Conservation (phyloP, 2,329 filamentous ascomycete species). For the Pestalotiopsis sp. region DNA sequence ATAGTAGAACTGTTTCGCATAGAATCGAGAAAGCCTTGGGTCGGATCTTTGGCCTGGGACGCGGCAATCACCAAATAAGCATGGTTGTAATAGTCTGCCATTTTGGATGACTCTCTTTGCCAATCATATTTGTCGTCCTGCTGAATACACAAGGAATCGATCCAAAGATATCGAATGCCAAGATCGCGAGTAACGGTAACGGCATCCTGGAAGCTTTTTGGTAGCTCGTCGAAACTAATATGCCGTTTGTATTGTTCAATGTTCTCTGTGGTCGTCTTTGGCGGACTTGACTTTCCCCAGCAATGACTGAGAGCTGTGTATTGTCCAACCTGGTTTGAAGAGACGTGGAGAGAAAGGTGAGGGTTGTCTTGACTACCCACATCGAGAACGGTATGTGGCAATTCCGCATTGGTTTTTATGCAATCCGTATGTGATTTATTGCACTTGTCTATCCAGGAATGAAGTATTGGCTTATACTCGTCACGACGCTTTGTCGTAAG, state of each 20-base stretch:
- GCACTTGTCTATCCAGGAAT: neutral
- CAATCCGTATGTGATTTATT: neutral
- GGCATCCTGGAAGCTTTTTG: neutral
- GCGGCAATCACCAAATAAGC: neutral
- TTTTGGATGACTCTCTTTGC: neutral
- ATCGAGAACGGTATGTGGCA: neutral
- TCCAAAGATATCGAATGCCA: neutral
- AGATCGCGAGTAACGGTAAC: neutral
- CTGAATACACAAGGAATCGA: neutral
- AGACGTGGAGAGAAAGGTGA: neutral
- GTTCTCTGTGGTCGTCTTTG: neutral
- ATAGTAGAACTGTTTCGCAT: neutral
- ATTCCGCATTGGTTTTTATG: neutral
- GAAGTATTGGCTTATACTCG: neutral
- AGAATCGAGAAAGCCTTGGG: neutral
- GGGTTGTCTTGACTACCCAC: neutral
- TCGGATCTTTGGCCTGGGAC: neutral
- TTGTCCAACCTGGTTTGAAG: neutral
- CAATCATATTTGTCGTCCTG: neutral
- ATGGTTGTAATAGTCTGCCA: neutral
- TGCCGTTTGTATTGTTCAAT: neutral
- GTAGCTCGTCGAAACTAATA: neutral
- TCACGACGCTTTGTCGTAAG: neutral
- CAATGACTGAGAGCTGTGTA: neutral
- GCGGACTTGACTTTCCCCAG: neutral